Base-by-base conservation (phyloP, 1,139 yeast species). In the Casaregolazyma lundiana region DNA sequence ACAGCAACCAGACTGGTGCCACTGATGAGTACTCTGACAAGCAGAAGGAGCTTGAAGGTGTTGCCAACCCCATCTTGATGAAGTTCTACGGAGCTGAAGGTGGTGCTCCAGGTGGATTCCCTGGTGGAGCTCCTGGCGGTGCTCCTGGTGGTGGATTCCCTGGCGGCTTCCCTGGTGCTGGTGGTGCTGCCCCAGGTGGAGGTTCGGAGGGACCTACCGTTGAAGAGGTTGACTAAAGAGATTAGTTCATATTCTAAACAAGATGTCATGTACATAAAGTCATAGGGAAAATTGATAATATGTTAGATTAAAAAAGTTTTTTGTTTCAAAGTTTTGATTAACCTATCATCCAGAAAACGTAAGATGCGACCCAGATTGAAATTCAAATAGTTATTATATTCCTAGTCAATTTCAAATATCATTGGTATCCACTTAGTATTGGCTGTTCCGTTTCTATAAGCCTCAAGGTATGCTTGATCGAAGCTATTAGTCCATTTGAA, bases 31-130 rank as follows among this genome's bases (percentile, higher is more conserved):
- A 70, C 73, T 75, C 80, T 65, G 94, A 84, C 76, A 80, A 82
- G 76, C 92, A 86, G 78, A 87, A 87, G 85, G 96, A 87, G 74
- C 84, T 87, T 68, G 95, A 87, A 78, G 85, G 81, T 60, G 78
- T 82, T 73, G 92, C 95, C 63, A 87, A 87, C 85, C 96, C 96
- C 72, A 83, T 87, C 77, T 82, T 87, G 85, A 76, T 88, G 68
- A 85, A 86, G 79, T 85, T 89, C 76, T 87, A 87, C 84, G 70
- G 69, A 49, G 68, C 65, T 54, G 73, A 61, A 50, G 71, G 69
- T 51, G 83, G 80, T 61, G 69, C 68, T 47, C 78, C 81, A 60
- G 82, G 79, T 62, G 81, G 74, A 54, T 72, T 69, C 63, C 77
- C 76, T 58, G 83, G 81, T 65, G 84, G 62, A 40, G 80, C 77